A percentile compares a stretch with the other conserved stretches of the same genome.
Conservation (phyloP, 805 yeast species). For the Zygosaccharomyces lentus region DNA sequence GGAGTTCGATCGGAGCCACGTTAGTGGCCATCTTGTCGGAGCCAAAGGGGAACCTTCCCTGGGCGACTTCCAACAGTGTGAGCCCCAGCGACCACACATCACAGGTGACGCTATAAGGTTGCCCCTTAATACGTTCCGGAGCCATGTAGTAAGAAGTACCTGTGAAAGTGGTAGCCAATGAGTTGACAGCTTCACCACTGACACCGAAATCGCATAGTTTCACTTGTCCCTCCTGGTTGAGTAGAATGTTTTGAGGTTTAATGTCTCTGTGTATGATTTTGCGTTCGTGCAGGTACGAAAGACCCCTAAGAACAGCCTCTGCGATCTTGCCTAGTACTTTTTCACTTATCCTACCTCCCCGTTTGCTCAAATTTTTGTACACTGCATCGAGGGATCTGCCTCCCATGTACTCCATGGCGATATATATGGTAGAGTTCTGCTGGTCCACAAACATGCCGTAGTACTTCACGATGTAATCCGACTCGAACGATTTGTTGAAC, state of each 20-base stretch:
- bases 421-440: constrained; percentile 73
- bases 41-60: constrained; percentile 82
- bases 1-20: constrained; percentile 80
- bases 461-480: constrained; percentile 83
- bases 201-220: constrained; percentile 97
- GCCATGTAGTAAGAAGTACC: constrained; percentile 99
- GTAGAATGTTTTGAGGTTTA: constrained; percentile 87
- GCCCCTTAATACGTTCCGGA: constrained; percentile 94
- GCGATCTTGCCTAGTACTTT: constrained; percentile 89
- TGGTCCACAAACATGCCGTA: constrained; percentile 88
- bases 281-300: constrained; percentile 82
- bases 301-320: constrained; percentile 75
- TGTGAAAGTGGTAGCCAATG: constrained; percentile 92
- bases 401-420: constrained; percentile 97
- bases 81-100: constrained; percentile 97
- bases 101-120: constrained; percentile 89
- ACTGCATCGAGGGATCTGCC: constrained; percentile 88
- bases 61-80: constrained; percentile 88
- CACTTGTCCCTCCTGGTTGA: constrained; percentile 73
- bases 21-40: constrained; percentile 41
- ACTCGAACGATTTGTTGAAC: constrained; percentile 75
- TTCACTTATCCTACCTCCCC: constrained; percentile 88
- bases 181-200: constrained; percentile 92
- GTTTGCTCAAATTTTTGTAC: constrained; percentile 66
- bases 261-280: constrained; percentile 92